Conservation (phyloP, 176 grass and related monocot species). For the Carex parvula region DNA sequence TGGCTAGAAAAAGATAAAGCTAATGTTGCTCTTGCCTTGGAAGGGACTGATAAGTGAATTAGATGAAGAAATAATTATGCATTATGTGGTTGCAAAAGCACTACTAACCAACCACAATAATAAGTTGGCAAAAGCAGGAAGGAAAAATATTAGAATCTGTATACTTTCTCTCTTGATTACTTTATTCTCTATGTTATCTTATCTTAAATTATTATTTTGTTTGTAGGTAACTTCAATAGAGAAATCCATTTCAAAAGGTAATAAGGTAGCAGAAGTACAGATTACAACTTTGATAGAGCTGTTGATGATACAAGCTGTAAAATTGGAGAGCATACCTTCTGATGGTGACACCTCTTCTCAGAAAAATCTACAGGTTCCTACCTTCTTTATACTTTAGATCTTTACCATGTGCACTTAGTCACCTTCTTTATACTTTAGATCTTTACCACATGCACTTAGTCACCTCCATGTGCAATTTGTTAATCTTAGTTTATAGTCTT, state of each 20-base stretch:
- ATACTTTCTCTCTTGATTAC: too few species aligned
- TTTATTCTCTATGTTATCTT: neutral
- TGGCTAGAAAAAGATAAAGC: neutral
- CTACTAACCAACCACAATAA: neutral
- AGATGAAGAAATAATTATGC: neutral
- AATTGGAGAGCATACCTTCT: constrained; percentile 67
- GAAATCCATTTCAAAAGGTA: constrained; percentile 66
- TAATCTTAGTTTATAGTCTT: neutral
- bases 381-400: constrained; percentile 1
- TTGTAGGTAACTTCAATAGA: constrained; percentile 66
- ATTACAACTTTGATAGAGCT: constrained; percentile 94
- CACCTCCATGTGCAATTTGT: neutral
- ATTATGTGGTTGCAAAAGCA: neutral
- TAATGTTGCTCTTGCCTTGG: neutral
- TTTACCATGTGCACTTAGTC: too few species aligned
- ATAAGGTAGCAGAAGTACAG: constrained; percentile 81
- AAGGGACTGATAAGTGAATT: neutral
- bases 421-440: too few species aligned
- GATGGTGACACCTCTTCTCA: constrained; percentile 50
- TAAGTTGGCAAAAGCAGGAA: neutral
- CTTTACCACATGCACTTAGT: neutral
- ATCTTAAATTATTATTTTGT: neutral
- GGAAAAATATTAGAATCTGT: neutral
- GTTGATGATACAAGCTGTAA: constrained; percentile 89
- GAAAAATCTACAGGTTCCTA: constrained; percentile 80